Conservation (phyloP, 257 asterid genomes). For the Solanum bulbocastanum region DNA sequence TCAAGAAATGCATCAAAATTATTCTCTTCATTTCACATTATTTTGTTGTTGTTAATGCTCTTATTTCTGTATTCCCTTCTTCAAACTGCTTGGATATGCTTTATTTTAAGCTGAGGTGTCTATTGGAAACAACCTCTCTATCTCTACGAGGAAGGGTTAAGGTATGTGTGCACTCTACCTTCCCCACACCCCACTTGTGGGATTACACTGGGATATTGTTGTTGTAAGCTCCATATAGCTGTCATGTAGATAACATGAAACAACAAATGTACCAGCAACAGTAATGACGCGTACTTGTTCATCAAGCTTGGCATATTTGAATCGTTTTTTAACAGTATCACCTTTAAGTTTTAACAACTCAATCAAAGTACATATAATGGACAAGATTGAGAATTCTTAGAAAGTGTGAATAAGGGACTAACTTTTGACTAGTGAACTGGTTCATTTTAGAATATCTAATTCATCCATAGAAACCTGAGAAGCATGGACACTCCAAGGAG, state of each 20-base stretch:
- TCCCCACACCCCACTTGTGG: neutral
- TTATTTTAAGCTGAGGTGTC: neutral
- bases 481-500: neutral
- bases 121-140: neutral
- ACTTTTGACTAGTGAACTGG: neutral
- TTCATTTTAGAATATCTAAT: neutral
- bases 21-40: neutral
- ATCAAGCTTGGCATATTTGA: neutral
- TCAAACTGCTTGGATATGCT: neutral
- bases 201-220: neutral
- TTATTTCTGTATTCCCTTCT: neutral
- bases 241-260: neutral
- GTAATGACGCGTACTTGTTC: neutral
- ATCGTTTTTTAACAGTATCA: neutral
- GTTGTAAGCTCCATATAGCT: neutral
- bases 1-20: neutral
- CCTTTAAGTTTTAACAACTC: neutral
- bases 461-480: neutral
- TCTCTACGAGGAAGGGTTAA: neutral
- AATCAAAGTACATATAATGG: neutral
- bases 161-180: neutral
- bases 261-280: neutral
- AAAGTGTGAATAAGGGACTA: neutral
- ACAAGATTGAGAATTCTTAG: neutral
- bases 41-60: neutral